Conservation (phyloP, 257 asterid genomes). For the Salvia hispanica region DNA sequence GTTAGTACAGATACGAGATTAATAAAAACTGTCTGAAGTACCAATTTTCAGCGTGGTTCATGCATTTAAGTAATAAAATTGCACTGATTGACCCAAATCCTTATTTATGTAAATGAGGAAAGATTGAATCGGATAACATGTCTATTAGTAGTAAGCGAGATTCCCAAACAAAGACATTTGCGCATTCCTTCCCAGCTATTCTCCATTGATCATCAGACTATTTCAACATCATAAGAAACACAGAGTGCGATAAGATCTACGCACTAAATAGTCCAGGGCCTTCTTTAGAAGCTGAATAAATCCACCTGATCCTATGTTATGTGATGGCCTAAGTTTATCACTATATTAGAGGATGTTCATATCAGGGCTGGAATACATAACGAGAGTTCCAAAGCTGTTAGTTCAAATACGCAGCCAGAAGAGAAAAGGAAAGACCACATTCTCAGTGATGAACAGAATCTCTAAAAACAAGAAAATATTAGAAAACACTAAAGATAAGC, state of each 20-base stretch:
- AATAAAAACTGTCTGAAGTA: conserved; percentile 3
- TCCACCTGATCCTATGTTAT: background rate
- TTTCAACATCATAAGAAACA: background rate
- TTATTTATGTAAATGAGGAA: background rate
- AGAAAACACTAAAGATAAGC: background rate
- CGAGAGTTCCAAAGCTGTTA: background rate
- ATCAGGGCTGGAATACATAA: background rate
- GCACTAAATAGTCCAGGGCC: background rate
- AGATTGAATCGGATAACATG: background rate
- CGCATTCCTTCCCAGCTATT: background rate
- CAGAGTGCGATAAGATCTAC: background rate
- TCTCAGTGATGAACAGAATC: background rate
- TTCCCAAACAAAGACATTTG: background rate
- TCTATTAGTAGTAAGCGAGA: background rate
- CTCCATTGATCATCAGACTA: background rate
- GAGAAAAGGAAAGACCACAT: background rate
- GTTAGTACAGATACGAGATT: conserved; percentile 17
- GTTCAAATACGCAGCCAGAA: background rate
- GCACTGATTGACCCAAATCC: background rate
- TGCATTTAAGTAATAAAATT: conserved; percentile 2
- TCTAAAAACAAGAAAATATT: background rate
- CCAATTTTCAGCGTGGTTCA: background rate
- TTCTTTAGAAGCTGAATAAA: background rate
- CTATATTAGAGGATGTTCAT: background rate
- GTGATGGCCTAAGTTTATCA: background rate